Base-by-base conservation (phyloP, 1,139 yeast species). In the Pichia sp. region DNA sequence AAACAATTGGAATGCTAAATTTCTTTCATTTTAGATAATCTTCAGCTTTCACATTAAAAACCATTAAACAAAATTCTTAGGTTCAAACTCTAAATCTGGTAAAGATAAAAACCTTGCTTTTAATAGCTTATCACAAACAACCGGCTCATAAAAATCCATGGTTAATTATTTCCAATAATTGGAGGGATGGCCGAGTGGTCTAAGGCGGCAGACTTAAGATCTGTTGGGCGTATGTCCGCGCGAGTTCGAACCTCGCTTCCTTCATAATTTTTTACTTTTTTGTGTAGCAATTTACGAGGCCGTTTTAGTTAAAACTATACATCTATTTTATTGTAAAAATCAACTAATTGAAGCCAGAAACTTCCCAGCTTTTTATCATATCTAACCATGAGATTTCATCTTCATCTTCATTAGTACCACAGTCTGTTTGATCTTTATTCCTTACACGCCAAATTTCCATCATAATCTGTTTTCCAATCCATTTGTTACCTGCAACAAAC, bases 151-250 rank as follows among this genome's bases (percentile, higher is more conserved):
- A 16, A 16, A 16, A 1, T 16, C 23, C 23, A 16, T 16, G 23
- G 23, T 2, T 16, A 16, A 16, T 16, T 16, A 16, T 16, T 16
- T 39, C 16, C 29, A 36, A 33, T 32, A 41, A 28, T 49, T 55
- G 63, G 63, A 60, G 62, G 62, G 59, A 58, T 60, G 64, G 64
- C 64, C 63, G 63, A 60, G 64, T 58, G 64, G 64, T 60, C 63
- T 60, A 60, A 60, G 64, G 63, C 63, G 64, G 64, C 58, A 59
- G 62, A 59, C 63, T 60, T 59, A 60, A 60, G 64, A 60, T 57
- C 62, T 60, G 58, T 58, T 58, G 62, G 62, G 56, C 56, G 52
- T 49, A 49, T 66, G 80, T 76, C 84, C 84, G 84, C 84, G 84
- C 82, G 44, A 42, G 44, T 42, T 42, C 44, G 44, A 42, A 42